A percentile compares a stretch with the other conserved stretches of the same genome.
These are phyloP conservation scores for Neurospora cerealis DNA, from an alignment of 495 filamentous ascomycete species.

Conservation along the genomic window DNA sequence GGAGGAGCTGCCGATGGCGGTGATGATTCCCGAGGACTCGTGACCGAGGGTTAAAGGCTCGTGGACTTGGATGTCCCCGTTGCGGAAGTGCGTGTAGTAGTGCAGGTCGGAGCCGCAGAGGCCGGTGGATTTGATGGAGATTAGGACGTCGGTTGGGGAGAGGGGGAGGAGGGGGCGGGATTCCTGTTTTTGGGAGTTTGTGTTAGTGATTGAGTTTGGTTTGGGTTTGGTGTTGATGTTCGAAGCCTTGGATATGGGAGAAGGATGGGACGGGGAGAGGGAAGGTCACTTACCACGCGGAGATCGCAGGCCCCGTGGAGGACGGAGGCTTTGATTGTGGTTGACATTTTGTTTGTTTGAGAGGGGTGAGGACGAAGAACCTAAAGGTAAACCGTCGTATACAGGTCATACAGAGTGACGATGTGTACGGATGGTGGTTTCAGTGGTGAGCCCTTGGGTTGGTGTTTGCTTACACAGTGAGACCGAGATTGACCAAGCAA, in stretches of 20 bases:
- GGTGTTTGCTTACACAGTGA: not conserved
- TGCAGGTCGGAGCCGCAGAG: conserved; percentile 63
- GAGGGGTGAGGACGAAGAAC: not conserved
- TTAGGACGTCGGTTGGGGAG: conserved; percentile 42
- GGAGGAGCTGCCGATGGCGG: conserved; percentile 35
- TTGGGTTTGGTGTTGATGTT: not conserved
- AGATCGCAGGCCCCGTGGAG: conserved; percentile 61
- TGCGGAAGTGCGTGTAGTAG: conserved; percentile 58
- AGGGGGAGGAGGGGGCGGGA: conserved; percentile 32
- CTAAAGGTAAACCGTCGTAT: not conserved
- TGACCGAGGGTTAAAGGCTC: conserved; percentile 56
- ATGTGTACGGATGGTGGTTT: not conserved
- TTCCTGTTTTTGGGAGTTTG: conserved; percentile 27
- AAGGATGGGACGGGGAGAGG: not conserved
- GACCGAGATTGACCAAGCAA: not conserved
- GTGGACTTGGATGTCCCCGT: conserved; percentile 53
- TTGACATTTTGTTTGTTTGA: conserved; percentile 7
- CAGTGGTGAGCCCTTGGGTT: not conserved
- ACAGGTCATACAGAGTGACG: not conserved
- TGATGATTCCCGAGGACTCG: conserved; percentile 49
- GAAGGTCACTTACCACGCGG: conserved; percentile 41
- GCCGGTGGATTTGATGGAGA: conserved; percentile 49
- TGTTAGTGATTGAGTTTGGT: not conserved
- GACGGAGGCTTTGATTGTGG: conserved; percentile 49
- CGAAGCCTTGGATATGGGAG: not conserved